These are phyloP conservation scores for Trichoderma guizhouense DNA, from an alignment of 2,329 filamentous ascomycete species.

Conservation along the genomic window DNA sequence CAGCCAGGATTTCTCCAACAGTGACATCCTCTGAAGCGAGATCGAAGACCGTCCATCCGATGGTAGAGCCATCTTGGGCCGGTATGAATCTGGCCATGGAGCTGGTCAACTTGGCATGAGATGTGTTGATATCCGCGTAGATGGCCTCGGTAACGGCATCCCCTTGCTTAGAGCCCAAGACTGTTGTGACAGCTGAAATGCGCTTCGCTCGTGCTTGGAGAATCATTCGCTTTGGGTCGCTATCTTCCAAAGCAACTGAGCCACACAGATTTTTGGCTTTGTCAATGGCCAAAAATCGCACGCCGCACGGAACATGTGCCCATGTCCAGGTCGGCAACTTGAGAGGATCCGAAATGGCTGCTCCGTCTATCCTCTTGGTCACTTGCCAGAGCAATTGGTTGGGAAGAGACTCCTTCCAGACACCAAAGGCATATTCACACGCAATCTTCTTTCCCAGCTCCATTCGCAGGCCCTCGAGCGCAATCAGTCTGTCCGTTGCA, in stretches of 20 bases:
- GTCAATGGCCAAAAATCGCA: conserved; percentile 18
- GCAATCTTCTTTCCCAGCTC: conserved; percentile 18
- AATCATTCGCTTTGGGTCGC: neutral
- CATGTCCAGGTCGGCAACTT: conserved; percentile 21
- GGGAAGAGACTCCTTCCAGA: conserved; percentile 21
- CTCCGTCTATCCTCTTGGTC: neutral
- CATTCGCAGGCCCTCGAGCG: conserved; percentile 19
- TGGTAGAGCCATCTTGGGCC: neutral
- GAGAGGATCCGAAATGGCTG: conserved; percentile 1
- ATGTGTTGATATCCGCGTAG: conserved; percentile 11
- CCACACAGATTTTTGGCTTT: conserved; percentile 19
- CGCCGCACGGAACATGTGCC: conserved; percentile 20
- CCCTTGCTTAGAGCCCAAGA: neutral
- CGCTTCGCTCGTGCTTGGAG: conserved; percentile 3
- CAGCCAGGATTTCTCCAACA: neutral
- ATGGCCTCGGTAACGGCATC: neutral
- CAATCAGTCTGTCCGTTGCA: conserved; percentile 20
- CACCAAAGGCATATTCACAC: conserved; percentile 17
- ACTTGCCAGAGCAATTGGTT: conserved; percentile 23
- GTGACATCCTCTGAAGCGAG: neutral
- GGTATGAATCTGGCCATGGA: conserved; percentile 13
- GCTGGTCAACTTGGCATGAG: conserved; percentile 16
- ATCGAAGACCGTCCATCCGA: conserved; percentile 19
- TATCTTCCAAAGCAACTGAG: neutral
- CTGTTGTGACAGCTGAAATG: neutral